Evolutionary conservation across 2,329 filamentous ascomycete genomes (phyloP), one percentile per base, ranked within the genome.

Genomic region (Xylariaceae sp.): DNA sequence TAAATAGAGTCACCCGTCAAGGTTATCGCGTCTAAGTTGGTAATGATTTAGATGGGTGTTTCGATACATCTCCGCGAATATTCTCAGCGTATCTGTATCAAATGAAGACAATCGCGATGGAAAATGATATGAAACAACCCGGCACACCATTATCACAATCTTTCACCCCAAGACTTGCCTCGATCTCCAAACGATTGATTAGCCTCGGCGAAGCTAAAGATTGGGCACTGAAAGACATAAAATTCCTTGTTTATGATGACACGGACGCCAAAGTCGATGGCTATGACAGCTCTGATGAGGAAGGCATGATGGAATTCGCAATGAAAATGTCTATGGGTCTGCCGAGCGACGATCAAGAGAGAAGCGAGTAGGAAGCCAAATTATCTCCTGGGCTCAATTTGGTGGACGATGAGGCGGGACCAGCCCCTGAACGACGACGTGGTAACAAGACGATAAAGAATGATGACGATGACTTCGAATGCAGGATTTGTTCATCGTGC

Each of bases 241-340:
- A 47, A 23, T 47, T 57, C 17, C 40, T 57, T 6, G 19, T 37
- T 14, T 51, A 46, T 26, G 47, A 52, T 36, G 40, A 45, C 23
- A 52, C 46, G 8, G 47, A 57, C 26, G 24, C 31, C 3, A 14
- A 40, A n/a, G 40, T 23, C 16, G 23, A 51, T 33, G 47, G 54
- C 26, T 52, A 52, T 40, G 46, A 57, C 19, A 52, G 54, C 47
- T 39, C 39, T 21, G 46, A 57, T 24, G 52, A 49, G 33, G 34
- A 55, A 24, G 52, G 43, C 2, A 55, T 49, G 52, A 39, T 34
- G 33, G 33, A 47, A 4, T 55, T 14, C n/a, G 52, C 52, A 4
- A 29, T 48, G 24, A 36, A 36, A 23, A 33, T 55, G 23, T 55
- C 52, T 12, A 39, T 28, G 28, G 9, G 14, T 14, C n/a, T 14